Base-by-base conservation (phyloP, 2,329 filamentous ascomycete genomes). In the Trichoderma koningii region DNA sequence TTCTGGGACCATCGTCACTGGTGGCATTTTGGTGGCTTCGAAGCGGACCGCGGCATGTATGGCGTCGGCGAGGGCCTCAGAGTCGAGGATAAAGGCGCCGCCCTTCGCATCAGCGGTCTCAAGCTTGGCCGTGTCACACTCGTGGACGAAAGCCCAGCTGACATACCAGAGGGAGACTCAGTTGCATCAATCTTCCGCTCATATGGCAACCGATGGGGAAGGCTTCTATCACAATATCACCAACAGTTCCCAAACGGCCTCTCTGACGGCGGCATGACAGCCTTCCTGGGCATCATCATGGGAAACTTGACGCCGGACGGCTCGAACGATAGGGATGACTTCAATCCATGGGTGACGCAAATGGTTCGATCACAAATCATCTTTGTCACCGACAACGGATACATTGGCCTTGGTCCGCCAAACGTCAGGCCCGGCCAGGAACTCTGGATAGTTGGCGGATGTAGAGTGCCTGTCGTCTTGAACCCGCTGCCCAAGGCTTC, bases 11-110 rank as follows among this genome's bases (percentile, higher is more conserved):
- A 62, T 5, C 38, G 21, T n/a, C 23, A 53, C 38, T 62, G 57
- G 57, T 62, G 57, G 57, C 48, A 62, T 26, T 53, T 6, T n/a
- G 47, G 47, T 23, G 59, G 59, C 47, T 62, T 52, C n/a, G 42
- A 19, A 12, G 59, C 59, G 14, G 59, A 62, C 5, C 48, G 48
- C 17, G 59, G 48, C 14, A 52, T 62, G 15, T 45, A 17, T 4
- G 59, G 38, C 7, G 59, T 62, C 2, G n/a, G 59, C 2, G 59
- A 62, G 23, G 59, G 59, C 14, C 26, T 62, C 17, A n/a, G 59
- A 14, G 48, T 62, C 12, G 48, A 62, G 21, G 59, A 50, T 5
- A 50, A 62, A 7, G 48, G 26, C 21, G 26, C 42, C 12, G 34
- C 41, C 1, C 59, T 62, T 3, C 59, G 48, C 7, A 26, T 62